Percentiles rank a stretch among this genome's conserved stretches.
Conservation (phyloP, 2,329 filamentous ascomycete genomes). For the Colletotrichum zoysiae region DNA sequence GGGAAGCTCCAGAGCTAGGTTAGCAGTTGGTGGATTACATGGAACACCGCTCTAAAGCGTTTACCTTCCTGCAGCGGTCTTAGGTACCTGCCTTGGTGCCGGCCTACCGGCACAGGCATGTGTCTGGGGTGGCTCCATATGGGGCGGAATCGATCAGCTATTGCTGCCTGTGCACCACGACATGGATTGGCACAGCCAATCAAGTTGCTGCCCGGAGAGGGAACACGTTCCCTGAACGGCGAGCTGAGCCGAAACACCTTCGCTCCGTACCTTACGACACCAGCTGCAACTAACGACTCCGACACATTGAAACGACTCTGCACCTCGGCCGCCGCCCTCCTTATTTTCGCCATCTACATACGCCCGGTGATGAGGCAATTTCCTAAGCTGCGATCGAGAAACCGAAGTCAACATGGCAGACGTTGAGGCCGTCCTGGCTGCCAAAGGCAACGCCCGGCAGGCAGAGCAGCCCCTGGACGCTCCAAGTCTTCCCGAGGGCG, state of each 20-base stretch:
- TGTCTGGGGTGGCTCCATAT: slow-evolving; percentile 22
- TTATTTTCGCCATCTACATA: not conserved
- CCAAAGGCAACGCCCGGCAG: slow-evolving; percentile 35
- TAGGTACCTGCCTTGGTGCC: slow-evolving; percentile 12
- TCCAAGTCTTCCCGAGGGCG: slow-evolving; percentile 60
- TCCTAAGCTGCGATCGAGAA: slow-evolving; percentile 10
- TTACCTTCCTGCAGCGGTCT: slow-evolving; percentile 9
- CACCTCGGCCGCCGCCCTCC: not conserved
- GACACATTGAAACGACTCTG: slow-evolving; percentile 10
- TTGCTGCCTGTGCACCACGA: slow-evolving; percentile 24
- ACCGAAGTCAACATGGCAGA: slow-evolving; percentile 43
- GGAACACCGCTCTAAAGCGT: slow-evolving; percentile 6
- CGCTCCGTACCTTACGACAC: slow-evolving; percentile 11
- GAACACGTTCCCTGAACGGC: slow-evolving; percentile 41
- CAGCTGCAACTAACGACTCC: slow-evolving; percentile 22
- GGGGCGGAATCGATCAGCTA: slow-evolving; percentile 22
- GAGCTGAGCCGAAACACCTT: slow-evolving; percentile 39
- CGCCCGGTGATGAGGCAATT: slow-evolving; percentile 34
- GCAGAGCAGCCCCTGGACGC: slow-evolving; percentile 11
- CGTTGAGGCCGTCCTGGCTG: slow-evolving; percentile 40
- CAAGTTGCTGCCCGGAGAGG: slow-evolving; percentile 30
- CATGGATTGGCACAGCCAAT: slow-evolving; percentile 22
- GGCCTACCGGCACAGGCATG: slow-evolving; percentile 22
- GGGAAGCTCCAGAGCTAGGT: slow-evolving; percentile 22
- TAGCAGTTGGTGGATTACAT: slow-evolving; percentile 11